phyloP scores from a whole-genome alignment of 768 basidiomycete species.

The Crucibulum laeve region DNA sequence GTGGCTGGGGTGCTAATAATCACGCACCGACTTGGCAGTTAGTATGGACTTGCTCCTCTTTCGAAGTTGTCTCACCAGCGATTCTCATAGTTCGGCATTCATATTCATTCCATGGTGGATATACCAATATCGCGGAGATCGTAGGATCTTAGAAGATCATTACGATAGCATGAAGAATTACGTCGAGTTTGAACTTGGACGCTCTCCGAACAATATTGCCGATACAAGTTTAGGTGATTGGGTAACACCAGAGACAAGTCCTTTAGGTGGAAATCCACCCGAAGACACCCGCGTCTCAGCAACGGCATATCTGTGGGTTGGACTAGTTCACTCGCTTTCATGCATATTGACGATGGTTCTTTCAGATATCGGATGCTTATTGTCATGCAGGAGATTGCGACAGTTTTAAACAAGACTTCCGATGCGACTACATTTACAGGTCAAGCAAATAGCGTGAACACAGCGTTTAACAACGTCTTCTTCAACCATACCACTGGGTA shows the following conservation, averaged over 20 bases:
- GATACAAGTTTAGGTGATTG: constrained; percentile 27
- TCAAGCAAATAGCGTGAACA: constrained; percentile 18
- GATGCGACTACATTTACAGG: constrained; percentile 18
- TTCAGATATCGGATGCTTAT: constrained; percentile 21
- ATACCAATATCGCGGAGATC: constrained; percentile 23
- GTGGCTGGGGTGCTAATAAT: constrained; percentile 24
- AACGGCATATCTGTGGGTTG: constrained; percentile 22
- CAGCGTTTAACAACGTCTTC: constrained; percentile 22
- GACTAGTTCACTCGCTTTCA: background rate
- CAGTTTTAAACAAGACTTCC: constrained; percentile 14
- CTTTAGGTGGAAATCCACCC: constrained; percentile 22
- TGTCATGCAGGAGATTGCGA: constrained; percentile 19
- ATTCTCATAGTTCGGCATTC: constrained; percentile 16
- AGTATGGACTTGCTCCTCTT: constrained; percentile 6
- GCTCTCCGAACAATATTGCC: constrained; percentile 24
- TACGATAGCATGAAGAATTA: constrained; percentile 24
- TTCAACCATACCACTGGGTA: constrained; percentile 13
- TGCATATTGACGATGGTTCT: background rate
- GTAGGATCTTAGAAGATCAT: constrained; percentile 16
- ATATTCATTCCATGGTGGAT: constrained; percentile 25
- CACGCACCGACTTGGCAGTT: constrained; percentile 28
- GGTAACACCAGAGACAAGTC: constrained; percentile 43
- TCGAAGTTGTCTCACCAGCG: background rate
- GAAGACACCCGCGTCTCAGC: constrained; percentile 23
- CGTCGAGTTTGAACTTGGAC: constrained; percentile 21